phyloP scores from a whole-genome alignment of 345 rosid species.

The Pugionium cornutum region DNA sequence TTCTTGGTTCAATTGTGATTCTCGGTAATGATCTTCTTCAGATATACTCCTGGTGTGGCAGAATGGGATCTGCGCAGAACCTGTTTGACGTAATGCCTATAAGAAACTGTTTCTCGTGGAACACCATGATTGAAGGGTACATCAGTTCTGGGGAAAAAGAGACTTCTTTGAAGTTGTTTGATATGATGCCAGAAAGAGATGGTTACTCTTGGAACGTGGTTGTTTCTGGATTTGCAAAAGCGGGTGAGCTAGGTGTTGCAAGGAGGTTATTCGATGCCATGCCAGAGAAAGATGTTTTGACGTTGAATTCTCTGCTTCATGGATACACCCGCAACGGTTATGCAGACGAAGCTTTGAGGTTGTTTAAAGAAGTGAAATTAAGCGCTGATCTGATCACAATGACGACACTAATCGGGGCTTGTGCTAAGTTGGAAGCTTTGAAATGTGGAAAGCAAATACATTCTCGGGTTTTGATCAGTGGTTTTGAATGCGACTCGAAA shows the following conservation, averaged over 20 bases:
- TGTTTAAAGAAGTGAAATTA: conserved; percentile 52
- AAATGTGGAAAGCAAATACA: conserved; percentile 73
- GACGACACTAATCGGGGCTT: conserved; percentile 67
- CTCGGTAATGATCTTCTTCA: conserved; percentile 62
- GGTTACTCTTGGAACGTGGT: conserved; percentile 73
- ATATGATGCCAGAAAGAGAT: conserved; percentile 55
- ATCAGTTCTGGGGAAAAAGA: conserved; percentile 51
- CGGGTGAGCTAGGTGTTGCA: conserved; percentile 55
- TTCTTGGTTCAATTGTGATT: conserved; percentile 46
- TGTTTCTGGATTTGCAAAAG: conserved; percentile 63
- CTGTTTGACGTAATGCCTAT: conserved; percentile 75
- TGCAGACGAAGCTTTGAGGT: conserved; percentile 53
- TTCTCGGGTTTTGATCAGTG: conserved; percentile 50
- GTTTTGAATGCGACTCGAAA: conserved; percentile 50
- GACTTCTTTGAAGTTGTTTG: conserved; percentile 48
- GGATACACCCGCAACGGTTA: conserved; percentile 50
- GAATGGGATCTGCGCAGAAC: conserved; percentile 43
- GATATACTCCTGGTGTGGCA: conserved; percentile 46
- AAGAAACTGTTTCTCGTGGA: conserved; percentile 69
- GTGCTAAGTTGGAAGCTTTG: conserved; percentile 58
- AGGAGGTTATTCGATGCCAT: conserved; percentile 57
- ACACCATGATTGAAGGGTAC: conserved; percentile 67
- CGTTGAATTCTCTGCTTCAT: conserved; percentile 67
- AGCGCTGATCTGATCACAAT: conserved; percentile 53
- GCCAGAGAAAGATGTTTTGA: conserved; percentile 59